Evolutionary conservation across 2,329 filamentous ascomycete genomes (phyloP).

Genomic region (Dothideomycetes sp.): DNA sequence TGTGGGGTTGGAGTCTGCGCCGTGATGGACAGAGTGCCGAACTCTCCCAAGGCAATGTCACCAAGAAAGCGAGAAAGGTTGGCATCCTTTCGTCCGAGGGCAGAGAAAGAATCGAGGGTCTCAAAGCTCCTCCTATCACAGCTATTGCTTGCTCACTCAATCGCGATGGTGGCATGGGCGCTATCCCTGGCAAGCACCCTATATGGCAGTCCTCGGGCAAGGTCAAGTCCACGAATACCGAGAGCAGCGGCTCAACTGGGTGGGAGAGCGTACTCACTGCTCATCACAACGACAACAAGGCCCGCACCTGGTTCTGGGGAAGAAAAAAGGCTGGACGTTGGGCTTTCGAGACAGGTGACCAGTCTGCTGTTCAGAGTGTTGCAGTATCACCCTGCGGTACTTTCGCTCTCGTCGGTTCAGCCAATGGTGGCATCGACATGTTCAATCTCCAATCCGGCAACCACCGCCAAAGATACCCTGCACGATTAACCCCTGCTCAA

Average conservation of each 20-base stretch:
- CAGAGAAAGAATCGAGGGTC: slow-evolving; percentile 38
- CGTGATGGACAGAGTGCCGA: slow-evolving; percentile 90
- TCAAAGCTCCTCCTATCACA: slow-evolving; percentile 87
- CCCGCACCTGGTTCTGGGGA: slow-evolving; percentile 97
- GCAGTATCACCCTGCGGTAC: slow-evolving; percentile 85
- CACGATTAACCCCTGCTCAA: slow-evolving; percentile 64
- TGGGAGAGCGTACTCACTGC: slow-evolving; percentile 97
- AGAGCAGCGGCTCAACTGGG: slow-evolving; percentile 67
- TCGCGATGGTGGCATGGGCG: slow-evolving; percentile 85
- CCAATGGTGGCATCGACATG: slow-evolving; percentile 76
- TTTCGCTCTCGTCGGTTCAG: slow-evolving; percentile 83
- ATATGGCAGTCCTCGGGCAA: slow-evolving; percentile 69
- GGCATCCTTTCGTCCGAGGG: slow-evolving; percentile 46
- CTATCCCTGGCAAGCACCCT: slow-evolving; percentile 62
- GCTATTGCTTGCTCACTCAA: slow-evolving; percentile 87
- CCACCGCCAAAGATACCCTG: slow-evolving; percentile 79
- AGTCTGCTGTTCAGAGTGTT: slow-evolving; percentile 69
- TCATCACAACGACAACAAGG: slow-evolving; percentile 72
- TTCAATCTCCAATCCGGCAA: slow-evolving; percentile 92
- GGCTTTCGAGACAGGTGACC: slow-evolving; percentile 80
- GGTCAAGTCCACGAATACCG: slow-evolving; percentile 53
- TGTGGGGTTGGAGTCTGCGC: slow-evolving; percentile 94
- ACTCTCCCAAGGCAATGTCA: slow-evolving; percentile 79
- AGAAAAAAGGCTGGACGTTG: slow-evolving; percentile 85
- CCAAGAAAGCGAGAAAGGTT: slow-evolving; percentile 79